These are phyloP conservation scores for Polygonum aviculare DNA, from an alignment of 148 eudicot species.

Conservation along the genomic window DNA sequence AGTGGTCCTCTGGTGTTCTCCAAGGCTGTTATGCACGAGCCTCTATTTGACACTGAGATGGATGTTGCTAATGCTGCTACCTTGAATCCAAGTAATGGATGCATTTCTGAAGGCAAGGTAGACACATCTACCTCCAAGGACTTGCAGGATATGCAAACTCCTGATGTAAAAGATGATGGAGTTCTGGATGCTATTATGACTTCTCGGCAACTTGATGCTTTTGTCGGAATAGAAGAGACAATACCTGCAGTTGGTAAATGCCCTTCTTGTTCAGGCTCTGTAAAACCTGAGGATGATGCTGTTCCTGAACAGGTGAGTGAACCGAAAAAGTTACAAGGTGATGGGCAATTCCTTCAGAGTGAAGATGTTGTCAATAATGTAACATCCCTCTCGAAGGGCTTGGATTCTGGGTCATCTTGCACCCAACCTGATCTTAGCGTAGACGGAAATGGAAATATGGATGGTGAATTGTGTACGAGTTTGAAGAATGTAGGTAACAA, in stretches of 20 bases:
- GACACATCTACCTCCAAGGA: slow-evolving; percentile 25
- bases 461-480: slow-evolving; percentile 28
- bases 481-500: slow-evolving; percentile 32
- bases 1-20: slow-evolving; percentile 26
- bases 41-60: slow-evolving; percentile 34
- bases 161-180: slow-evolving; percentile 22
- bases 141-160: slow-evolving; percentile 24
- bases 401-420: slow-evolving; percentile 65
- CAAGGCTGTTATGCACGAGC: slow-evolving; percentile 30
- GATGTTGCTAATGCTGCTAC: slow-evolving; percentile 35
- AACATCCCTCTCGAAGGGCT: slow-evolving; percentile 30
- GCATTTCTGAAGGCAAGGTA: slow-evolving; percentile 19
- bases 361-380: slow-evolving; percentile 27
- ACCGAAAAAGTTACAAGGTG: slow-evolving; percentile 26
- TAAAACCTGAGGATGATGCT: slow-evolving; percentile 28
- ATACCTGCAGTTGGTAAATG: slow-evolving; percentile 30
- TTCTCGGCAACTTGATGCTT: slow-evolving; percentile 23
- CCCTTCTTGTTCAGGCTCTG: slow-evolving; percentile 27
- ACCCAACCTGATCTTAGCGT: slow-evolving; percentile 30
- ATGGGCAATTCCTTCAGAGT: slow-evolving; percentile 16
- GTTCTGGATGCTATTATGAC: slow-evolving; percentile 18
- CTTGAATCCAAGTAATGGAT: slow-evolving; percentile 20
- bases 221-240: slow-evolving; percentile 23
- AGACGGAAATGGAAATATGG: slow-evolving; percentile 42
- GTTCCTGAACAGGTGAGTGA: slow-evolving; percentile 31